A percentile compares a stretch with the other conserved stretches of the same genome.
These are phyloP conservation scores for Aphanomyces cochlioides DNA, from an alignment of 352 stramenopile genomes.

Conservation along the genomic window DNA sequence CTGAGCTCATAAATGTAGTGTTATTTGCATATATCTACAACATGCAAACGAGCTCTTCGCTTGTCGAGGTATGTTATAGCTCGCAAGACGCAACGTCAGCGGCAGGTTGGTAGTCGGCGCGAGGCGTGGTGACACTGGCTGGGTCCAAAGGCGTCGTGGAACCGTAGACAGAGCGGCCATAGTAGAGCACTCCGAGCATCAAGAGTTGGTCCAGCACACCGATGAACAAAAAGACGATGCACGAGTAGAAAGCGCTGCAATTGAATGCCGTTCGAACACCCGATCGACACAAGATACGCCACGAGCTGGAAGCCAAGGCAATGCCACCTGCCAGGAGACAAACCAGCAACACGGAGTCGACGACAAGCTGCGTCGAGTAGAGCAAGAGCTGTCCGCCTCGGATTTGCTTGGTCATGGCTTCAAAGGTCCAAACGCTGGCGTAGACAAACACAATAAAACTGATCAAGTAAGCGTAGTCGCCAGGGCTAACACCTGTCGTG, in stretches of 20 bases:
- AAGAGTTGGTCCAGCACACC: constrained; percentile 5
- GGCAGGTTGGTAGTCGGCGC: constrained; percentile 17
- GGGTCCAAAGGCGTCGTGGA: constrained; percentile 4
- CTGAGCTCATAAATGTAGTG: no score
- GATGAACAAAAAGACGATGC: constrained; percentile 19
- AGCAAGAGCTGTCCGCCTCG: neutral
- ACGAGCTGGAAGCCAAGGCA: constrained; percentile 5
- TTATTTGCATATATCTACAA: no score
- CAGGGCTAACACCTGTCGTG: constrained; percentile 11
- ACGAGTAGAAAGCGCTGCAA: constrained; percentile 17
- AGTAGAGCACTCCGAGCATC: constrained; percentile 7
- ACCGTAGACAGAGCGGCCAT: neutral
- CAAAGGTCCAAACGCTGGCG: neutral
- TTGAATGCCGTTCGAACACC: neutral
- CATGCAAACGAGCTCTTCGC: no score
- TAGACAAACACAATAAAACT: constrained; percentile 15
- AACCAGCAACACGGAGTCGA: constrained; percentile 9
- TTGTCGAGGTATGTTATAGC: no score
- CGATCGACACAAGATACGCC: neutral
- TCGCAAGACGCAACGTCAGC: neutral
- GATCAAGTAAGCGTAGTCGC: constrained; percentile 14
- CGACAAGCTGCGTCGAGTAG: neutral
- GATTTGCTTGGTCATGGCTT: neutral
- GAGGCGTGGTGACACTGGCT: constrained; percentile 7
- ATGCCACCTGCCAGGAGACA: constrained; percentile 14